Base-by-base conservation (phyloP, 345 rosid genomes). In the Linum lewisii region DNA sequence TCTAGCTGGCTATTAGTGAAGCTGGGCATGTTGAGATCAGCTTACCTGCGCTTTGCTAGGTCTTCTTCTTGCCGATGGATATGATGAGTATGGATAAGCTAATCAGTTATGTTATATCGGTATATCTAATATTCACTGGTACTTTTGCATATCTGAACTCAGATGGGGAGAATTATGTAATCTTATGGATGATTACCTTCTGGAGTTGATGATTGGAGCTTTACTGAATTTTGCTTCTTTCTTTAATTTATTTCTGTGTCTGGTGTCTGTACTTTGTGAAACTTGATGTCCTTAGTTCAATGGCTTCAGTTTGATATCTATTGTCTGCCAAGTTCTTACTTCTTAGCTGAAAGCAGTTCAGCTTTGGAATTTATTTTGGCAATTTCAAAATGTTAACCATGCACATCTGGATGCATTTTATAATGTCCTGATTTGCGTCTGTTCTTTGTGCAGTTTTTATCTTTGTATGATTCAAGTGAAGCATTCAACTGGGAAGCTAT, bases 401-500 rank as follows among this genome's bases (percentile, higher is more conserved):
- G 45, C 45, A 8, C 14, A 38, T 15, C 45, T 2, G 16, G 45
- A 38, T 38, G 10, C 45, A n/a, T 38, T 38, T 38, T 9, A 38
- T 38, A 11, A 26, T 14, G 57, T n/a, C 54, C 47, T 54, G 45
- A 57, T 62, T 63, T 20, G 69, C 59, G 18, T 60, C 16, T 58
- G 21, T 38, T 63, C 75, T 54, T 59, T 57, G 64, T 71, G 81
- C 88, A 93, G 99, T 82, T 93, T 71, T 66, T 93, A 68, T 93
- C 99, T 36, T 78, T 93, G 78, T 65, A 87, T 77, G 84, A 89
- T 73, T 93, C 99, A 37, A 80, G 70, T 73, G 86, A 87, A 55
- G 99, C 99, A 36, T 93, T 93, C 78, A 89, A 93, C 78, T 85
- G 85, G 20, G 97, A 93, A 80, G 88, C 80, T 63, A 75, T 93